These are phyloP conservation scores for Plasmodium gallinaceum DNA, from an alignment of 169 alveolate species.

Conservation along the genomic window DNA sequence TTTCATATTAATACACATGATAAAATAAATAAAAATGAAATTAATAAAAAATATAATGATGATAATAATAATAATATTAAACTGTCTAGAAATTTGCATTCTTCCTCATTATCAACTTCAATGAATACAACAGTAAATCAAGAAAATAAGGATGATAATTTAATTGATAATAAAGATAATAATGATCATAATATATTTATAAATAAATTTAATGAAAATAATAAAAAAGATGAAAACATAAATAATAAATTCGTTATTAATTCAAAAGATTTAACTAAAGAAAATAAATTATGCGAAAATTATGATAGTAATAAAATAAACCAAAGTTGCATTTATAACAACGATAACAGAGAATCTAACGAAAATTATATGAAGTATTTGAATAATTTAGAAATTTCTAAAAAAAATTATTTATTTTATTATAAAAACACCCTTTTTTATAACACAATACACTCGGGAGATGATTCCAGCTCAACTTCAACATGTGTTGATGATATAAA, in stretches of 20 bases:
- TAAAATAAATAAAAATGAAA: constrained; percentile 1
- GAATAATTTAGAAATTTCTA: constrained; percentile 15
- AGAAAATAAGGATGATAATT: not conserved
- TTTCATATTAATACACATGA: not conserved
- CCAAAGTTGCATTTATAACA: not conserved
- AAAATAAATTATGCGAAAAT: not conserved
- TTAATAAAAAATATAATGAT: not conserved
- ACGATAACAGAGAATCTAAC: constrained; percentile 9
- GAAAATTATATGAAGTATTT: constrained; percentile 38
- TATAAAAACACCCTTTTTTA: constrained; percentile 54
- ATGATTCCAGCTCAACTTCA: constrained; percentile 5
- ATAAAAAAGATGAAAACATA: not conserved
- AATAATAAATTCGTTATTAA: not conserved
- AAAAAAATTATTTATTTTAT: constrained; percentile 56
- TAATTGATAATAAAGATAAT: not conserved
- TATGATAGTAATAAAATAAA: not conserved
- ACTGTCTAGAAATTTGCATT: not conserved
- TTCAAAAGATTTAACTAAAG: not conserved
- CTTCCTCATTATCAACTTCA: constrained; percentile 8
- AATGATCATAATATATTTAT: not conserved
- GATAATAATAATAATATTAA: not conserved
- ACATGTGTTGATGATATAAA: not conserved
- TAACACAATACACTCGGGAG: constrained; percentile 10
- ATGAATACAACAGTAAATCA: not conserved
- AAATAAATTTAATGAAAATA: not conserved